Evolutionary conservation across 2,329 filamentous ascomycete species (phyloP).

Genomic region (Ascocoryne sarcoides): DNA sequence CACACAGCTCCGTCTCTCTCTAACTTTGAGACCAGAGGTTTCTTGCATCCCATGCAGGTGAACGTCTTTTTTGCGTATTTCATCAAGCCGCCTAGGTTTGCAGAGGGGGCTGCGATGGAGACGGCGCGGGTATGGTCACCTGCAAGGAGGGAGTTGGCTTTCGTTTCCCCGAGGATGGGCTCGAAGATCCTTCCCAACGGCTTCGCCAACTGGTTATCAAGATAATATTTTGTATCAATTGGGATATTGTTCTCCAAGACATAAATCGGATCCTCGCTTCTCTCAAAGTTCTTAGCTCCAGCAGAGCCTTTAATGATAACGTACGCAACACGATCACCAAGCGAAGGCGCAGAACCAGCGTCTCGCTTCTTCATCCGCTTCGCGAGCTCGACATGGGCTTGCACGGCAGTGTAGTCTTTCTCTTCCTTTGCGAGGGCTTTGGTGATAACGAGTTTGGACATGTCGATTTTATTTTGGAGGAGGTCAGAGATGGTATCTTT

Average conservation of each 20-base stretch:
- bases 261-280: slow-evolving; percentile 93
- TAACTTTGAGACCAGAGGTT: slow-evolving; percentile 71
- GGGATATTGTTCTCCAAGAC: slow-evolving; percentile 96
- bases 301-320: slow-evolving; percentile 91
- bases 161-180: slow-evolving; percentile 90
- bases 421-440: slow-evolving; percentile 81
- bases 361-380: slow-evolving; percentile 97
- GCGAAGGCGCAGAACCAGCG: slow-evolving; percentile 79
- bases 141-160: slow-evolving; percentile 74
- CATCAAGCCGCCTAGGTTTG: slow-evolving; percentile 94
- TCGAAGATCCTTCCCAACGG: slow-evolving; percentile 94
- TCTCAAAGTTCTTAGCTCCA: slow-evolving; percentile 91
- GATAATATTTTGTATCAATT: slow-evolving; percentile 96
- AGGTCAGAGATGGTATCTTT: slow-evolving; percentile 93
- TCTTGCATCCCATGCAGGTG: slow-evolving; percentile 99
- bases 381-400: slow-evolving; percentile 92
- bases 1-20: slow-evolving; percentile 85
- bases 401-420: slow-evolving; percentile 82
- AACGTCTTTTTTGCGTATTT: slow-evolving; percentile 97
- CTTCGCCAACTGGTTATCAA: slow-evolving; percentile 96
- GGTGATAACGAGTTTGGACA: slow-evolving; percentile 98
- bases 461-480: slow-evolving; percentile 94
- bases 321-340: slow-evolving; percentile 95
- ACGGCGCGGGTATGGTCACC: slow-evolving; percentile 95
- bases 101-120: slow-evolving; percentile 79